phyloP scores from a whole-genome alignment of 2,329 filamentous ascomycete species.

The Monosporascus cannonballus region DNA sequence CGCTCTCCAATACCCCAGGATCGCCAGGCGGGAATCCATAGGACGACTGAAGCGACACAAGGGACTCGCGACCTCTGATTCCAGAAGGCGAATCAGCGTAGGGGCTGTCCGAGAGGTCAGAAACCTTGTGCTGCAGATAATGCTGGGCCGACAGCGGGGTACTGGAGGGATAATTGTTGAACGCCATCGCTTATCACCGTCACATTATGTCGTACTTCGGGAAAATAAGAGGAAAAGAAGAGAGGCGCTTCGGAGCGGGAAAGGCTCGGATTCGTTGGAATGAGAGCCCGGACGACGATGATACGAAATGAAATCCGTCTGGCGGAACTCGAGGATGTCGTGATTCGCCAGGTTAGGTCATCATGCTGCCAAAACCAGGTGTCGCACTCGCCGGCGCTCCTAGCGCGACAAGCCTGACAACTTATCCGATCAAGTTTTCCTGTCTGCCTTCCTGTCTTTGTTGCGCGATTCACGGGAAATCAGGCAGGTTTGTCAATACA shows the following conservation, averaged over 20 bases:
- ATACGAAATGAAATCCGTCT: neutral
- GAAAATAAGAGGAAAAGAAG: constrained; percentile 4
- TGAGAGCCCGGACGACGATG: constrained; percentile 3
- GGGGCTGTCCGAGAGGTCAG: constrained; percentile 20
- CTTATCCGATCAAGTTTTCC: neutral
- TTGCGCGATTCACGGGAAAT: neutral
- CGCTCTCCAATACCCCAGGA: constrained; percentile 2
- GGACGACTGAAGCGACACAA: constrained; percentile 24
- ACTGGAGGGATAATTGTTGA: constrained; percentile 14
- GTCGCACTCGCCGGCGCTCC: neutral
- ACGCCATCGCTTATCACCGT: constrained; percentile 17
- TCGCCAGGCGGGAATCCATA: constrained; percentile 15
- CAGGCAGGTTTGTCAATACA: neutral
- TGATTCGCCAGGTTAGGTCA: neutral
- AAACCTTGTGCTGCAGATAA: constrained; percentile 22
- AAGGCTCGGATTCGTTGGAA: constrained; percentile 8
- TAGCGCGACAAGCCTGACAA: neutral
- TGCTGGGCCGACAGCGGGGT: constrained; percentile 4
- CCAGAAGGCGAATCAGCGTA: constrained; percentile 12
- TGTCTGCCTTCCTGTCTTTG: neutral
- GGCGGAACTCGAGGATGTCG: neutral
- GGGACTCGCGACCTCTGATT: constrained; percentile 23
- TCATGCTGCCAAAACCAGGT: neutral
- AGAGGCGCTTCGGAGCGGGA: neutral
- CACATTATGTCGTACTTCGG: constrained; percentile 9